A percentile compares a stretch with the other conserved stretches of the same genome.
Conservation (phyloP, 768 basidiomycete genomes). For the Podaxis rugospora region DNA sequence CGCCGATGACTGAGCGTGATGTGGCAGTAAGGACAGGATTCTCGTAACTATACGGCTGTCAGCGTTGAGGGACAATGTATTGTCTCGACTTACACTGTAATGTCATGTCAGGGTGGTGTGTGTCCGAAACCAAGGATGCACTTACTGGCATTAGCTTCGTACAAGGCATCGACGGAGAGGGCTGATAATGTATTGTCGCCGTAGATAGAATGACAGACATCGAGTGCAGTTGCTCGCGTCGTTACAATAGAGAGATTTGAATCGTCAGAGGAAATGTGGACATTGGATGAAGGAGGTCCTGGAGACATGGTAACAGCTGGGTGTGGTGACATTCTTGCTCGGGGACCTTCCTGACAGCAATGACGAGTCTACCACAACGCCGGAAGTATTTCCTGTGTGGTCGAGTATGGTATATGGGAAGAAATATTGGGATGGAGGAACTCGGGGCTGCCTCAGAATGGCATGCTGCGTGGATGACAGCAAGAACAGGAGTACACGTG, state of each 20-base stretch:
- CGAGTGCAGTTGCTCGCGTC: slow-evolving; percentile 54
- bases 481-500: background rate
- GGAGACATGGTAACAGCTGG: slow-evolving; percentile 15
- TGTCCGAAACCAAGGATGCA: slow-evolving; percentile 14
- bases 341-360: background rate
- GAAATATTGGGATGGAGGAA: background rate
- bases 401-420: background rate
- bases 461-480: background rate
- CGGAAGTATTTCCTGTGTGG: background rate
- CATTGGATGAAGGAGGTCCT: slow-evolving; percentile 6
- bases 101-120: slow-evolving; percentile 14
- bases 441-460: background rate
- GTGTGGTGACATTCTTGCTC: slow-evolving; percentile 1
- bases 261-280: slow-evolving; percentile 16
- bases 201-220: slow-evolving; percentile 70
- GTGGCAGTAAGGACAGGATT: slow-evolving; percentile 76
- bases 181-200: slow-evolving; percentile 49
- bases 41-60: slow-evolving; percentile 53
- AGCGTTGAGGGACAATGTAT: slow-evolving; percentile 1
- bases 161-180: slow-evolving; percentile 55
- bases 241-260: slow-evolving; percentile 35
- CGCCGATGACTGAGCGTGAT: slow-evolving; percentile 66
- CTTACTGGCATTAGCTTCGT: slow-evolving; percentile 69
- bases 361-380: background rate
- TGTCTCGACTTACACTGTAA: slow-evolving; percentile 35